Evolutionary conservation across 192 early-diverging fungal species (phyloP).

Genomic region (Linnemannia zychae): DNA sequence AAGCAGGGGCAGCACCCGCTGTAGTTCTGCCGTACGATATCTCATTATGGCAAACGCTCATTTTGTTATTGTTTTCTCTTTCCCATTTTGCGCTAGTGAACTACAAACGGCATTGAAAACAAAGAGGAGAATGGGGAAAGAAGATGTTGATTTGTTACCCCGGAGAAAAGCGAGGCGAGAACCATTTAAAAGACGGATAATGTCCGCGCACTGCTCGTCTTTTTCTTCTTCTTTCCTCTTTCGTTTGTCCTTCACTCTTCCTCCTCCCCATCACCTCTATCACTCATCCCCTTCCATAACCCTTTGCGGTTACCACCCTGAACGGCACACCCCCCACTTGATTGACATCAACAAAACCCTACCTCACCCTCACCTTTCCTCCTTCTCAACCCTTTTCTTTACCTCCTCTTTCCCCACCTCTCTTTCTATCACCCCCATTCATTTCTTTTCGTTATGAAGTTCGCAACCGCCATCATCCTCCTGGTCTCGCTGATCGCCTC

Average conservation of each 20-base stretch:
- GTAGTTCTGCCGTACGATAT: not conserved
- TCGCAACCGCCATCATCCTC: slow-evolving; percentile 24
- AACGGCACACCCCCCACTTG: slow-evolving; percentile 9
- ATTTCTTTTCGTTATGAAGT: slow-evolving; percentile 28
- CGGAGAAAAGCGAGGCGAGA: not conserved
- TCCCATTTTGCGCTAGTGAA: not conserved
- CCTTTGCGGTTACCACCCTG: not conserved
- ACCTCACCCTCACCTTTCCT: not conserved
- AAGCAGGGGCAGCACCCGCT: not conserved
- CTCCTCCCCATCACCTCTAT: not conserved
- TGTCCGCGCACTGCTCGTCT: not conserved
- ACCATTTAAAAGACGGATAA: not conserved
- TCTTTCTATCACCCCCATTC: no score
- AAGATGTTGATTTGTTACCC: not conserved
- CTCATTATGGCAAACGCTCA: not conserved
- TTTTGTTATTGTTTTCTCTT: no score
- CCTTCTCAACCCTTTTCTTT: not conserved
- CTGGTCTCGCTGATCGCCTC: slow-evolving; percentile 38
- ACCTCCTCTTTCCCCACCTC: not conserved
- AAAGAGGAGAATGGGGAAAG: not conserved
- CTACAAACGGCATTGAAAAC: not conserved
- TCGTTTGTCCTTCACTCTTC: not conserved
- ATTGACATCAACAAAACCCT: slow-evolving; percentile 11
- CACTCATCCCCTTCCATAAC: not conserved
- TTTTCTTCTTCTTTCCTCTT: not conserved